Evolutionary conservation across 805 yeast species (phyloP).

Genomic region (Teunomyces pallodes): DNA sequence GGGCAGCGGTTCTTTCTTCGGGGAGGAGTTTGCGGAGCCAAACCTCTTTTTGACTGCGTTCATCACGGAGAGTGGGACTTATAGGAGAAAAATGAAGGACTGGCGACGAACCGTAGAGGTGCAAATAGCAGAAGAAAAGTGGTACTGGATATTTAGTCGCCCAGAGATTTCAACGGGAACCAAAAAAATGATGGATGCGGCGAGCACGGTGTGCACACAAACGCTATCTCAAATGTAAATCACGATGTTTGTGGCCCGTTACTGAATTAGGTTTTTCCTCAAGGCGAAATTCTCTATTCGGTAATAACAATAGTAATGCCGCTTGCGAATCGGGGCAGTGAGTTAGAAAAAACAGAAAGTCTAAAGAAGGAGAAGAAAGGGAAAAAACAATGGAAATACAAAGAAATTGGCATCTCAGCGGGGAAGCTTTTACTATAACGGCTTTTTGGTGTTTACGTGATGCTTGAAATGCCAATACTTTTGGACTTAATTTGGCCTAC

Average conservation of each 20-base stretch:
- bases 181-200: not conserved
- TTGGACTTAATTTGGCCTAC: too few species aligned
- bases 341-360: not conserved
- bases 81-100: not conserved
- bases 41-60: constrained; percentile 22
- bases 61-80: constrained; percentile 9
- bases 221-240: not conserved
- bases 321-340: not conserved
- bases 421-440: too few species aligned
- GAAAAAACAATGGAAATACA: too few species aligned
- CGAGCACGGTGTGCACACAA: not conserved
- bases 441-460: too few species aligned
- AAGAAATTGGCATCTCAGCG: too few species aligned
- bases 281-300: not conserved
- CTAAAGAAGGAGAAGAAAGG: not conserved
- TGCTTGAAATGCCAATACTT: too few species aligned
- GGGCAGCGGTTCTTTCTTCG: constrained; percentile 11
- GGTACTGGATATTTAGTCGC: not conserved
- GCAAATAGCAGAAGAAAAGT: not conserved
- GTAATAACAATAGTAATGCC: not conserved
- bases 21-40: constrained; percentile 18
- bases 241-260: too few species aligned
- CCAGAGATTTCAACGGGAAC: not conserved
- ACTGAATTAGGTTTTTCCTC: not conserved
- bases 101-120: not conserved